Evolutionary conservation across 352 stramenopile genomes (phyloP).

Genomic region (Phytophthora kernoviae): DNA sequence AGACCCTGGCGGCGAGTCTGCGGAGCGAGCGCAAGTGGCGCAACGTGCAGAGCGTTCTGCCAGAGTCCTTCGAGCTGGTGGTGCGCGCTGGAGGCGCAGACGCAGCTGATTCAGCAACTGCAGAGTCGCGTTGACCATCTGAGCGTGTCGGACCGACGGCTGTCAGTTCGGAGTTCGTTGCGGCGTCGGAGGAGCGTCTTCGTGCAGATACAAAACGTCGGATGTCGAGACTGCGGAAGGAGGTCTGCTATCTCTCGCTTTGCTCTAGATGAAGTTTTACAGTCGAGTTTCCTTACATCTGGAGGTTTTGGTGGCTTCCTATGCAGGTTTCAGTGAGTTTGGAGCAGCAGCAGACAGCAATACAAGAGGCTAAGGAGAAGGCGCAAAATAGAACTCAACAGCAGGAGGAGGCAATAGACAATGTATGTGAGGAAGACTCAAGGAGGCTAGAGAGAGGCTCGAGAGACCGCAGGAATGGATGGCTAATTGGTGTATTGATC

Average conservation of each 20-base stretch:
- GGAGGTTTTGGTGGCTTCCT: neutral
- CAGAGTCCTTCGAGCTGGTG: slow-evolving; percentile 44
- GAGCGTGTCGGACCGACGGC: slow-evolving; percentile 3
- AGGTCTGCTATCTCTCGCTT: slow-evolving; percentile 10
- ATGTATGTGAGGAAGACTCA: neutral
- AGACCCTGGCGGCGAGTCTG: slow-evolving; percentile 29
- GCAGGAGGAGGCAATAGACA: slow-evolving; percentile 1
- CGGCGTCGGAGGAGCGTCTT: slow-evolving; percentile 16
- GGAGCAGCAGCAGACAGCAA: slow-evolving; percentile 13
- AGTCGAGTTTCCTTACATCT: neutral
- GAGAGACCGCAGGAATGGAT: neutral
- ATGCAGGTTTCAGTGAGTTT: slow-evolving; percentile 19
- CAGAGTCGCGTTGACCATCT: slow-evolving; percentile 22
- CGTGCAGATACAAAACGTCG: slow-evolving; percentile 14
- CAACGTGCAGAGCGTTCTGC: slow-evolving; percentile 66
- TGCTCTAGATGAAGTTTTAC: no score
- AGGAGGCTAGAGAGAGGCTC: no score
- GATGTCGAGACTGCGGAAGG: slow-evolving; percentile 13
- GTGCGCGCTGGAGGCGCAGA: slow-evolving; percentile 47
- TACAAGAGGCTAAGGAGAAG: slow-evolving; percentile 4
- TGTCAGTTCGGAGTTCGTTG: slow-evolving; percentile 1
- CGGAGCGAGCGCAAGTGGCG: slow-evolving; percentile 56
- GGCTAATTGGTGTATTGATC: neutral
- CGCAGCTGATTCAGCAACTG: slow-evolving; percentile 27
- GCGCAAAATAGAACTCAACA: neutral